phyloP scores from a whole-genome alignment of 2,329 filamentous ascomycete genomes.

The Trichoderma sp. region DNA sequence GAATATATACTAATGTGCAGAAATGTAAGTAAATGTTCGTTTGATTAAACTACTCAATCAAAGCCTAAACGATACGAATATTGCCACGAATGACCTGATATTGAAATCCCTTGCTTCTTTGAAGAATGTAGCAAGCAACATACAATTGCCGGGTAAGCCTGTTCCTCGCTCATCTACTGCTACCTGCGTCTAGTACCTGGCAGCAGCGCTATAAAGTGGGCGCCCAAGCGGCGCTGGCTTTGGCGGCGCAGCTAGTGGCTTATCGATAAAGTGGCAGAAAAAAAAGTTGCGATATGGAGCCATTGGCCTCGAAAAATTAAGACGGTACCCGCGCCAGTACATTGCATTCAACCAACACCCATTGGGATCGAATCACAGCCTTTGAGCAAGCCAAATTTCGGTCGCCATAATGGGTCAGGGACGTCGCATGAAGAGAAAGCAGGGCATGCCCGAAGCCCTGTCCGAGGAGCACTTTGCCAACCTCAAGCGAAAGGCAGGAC shows the following conservation, averaged over 20 bases:
- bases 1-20: too few species aligned
- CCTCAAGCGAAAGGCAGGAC: constrained; percentile 80
- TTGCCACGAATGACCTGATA: not conserved
- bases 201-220: too few species aligned
- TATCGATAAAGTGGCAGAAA: constrained; percentile 29
- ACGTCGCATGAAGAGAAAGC: constrained; percentile 87
- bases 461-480: constrained; percentile 79
- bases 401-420: constrained; percentile 75
- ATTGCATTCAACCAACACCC: constrained; percentile 13
- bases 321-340: constrained; percentile 4
- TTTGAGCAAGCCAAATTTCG: not conserved
- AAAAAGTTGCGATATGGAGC: constrained; percentile 30
- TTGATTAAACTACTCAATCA: not conserved
- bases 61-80: not conserved
- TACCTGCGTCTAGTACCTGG: too few species aligned
- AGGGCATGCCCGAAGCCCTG: constrained; percentile 81
- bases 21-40: not conserved
- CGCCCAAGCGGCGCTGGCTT: too few species aligned
- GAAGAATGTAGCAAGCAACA: not conserved
- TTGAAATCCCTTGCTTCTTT: not conserved
- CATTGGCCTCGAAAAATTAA: constrained; percentile 10
- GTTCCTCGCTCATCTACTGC: constrained; percentile 18
- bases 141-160: not conserved
- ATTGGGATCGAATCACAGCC: constrained; percentile 7
- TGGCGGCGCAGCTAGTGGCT: constrained; percentile 13